phyloP scores from a whole-genome alignment of 2,329 filamentous ascomycete genomes.

The Eutypa lata region DNA sequence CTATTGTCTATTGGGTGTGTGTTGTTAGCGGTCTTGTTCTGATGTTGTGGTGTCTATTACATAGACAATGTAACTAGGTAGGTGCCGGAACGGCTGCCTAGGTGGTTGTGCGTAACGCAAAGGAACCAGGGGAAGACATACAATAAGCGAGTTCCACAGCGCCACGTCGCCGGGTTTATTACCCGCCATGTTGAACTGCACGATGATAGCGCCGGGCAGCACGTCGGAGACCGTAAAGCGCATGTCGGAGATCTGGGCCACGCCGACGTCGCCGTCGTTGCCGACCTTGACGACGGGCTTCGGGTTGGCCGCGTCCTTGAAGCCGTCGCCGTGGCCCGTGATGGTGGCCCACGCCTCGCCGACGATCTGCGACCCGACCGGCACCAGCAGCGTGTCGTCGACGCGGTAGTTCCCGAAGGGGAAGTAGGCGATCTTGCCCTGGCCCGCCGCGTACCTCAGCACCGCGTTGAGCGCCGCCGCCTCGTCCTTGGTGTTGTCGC shows the following conservation, averaged over 20 bases:
- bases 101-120: too few relatives aligned
- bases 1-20: conserved; percentile 25
- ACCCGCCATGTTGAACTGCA: conserved; percentile 41
- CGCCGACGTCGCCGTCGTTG: conserved; percentile 53
- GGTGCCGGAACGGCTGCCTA: too few relatives aligned
- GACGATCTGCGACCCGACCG: conserved; percentile 46
- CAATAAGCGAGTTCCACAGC: conserved; percentile 31
- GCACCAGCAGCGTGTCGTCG: conserved; percentile 47
- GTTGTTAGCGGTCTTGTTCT: neutral
- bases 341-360: conserved; percentile 53
- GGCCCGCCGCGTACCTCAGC: conserved; percentile 33
- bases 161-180: conserved; percentile 28
- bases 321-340: conserved; percentile 47
- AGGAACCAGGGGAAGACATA: neutral
- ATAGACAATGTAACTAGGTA: too few relatives aligned
- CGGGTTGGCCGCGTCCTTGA: conserved; percentile 49
- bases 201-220: conserved; percentile 57
- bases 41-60: too few relatives aligned
- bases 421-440: conserved; percentile 48
- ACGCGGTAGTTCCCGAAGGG: conserved; percentile 55
- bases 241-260: conserved; percentile 63
- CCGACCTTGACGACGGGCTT: conserved; percentile 58
- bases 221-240: conserved; percentile 61
- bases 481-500: conserved; percentile 38
- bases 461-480: conserved; percentile 35